A percentile compares a stretch with the other conserved stretches of the same genome.
These are phyloP conservation scores for Chondrus crispus DNA, from an alignment of 23 red algal genomes.

Conservation along the genomic window DNA sequence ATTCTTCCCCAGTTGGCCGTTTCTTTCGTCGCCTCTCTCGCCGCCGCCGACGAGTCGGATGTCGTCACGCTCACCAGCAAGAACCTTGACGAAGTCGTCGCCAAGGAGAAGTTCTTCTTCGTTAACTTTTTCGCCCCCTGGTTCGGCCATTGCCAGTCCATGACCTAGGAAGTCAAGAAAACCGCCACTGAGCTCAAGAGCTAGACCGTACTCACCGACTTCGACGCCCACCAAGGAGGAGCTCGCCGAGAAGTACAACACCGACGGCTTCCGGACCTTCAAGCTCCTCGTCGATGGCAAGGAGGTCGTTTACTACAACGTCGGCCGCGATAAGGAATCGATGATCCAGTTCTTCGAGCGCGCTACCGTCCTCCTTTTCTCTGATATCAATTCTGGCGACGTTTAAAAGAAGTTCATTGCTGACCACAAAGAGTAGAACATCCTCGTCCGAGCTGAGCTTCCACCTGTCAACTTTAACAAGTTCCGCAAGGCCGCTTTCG, in stretches of 20 bases:
- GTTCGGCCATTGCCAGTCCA: constrained; percentile 95
- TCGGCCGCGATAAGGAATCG: constrained; percentile 65
- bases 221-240: constrained; percentile 86
- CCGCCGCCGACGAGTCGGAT: not conserved
- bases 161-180: constrained; percentile 72
- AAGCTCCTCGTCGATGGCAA: constrained; percentile 90
- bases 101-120: constrained; percentile 67
- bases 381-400: constrained; percentile 7
- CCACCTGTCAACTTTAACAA: not conserved
- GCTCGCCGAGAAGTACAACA: constrained; percentile 73
- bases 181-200: constrained; percentile 72
- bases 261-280: constrained; percentile 91
- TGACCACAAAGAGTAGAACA: constrained; percentile 24
- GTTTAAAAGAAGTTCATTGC: constrained; percentile 33
- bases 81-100: constrained; percentile 57
- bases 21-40: not conserved
- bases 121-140: constrained; percentile 95
- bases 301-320: constrained; percentile 87
- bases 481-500: constrained; percentile 52
- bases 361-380: constrained; percentile 45
- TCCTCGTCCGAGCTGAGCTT: constrained; percentile 12
- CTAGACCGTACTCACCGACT: constrained; percentile 82
- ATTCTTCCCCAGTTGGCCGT: too few relatives aligned
- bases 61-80: constrained; percentile 67
- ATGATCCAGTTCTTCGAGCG: constrained; percentile 76